phyloP scores from a whole-genome alignment of 2,329 filamentous ascomycete species.

The Fusarium stilboides region DNA sequence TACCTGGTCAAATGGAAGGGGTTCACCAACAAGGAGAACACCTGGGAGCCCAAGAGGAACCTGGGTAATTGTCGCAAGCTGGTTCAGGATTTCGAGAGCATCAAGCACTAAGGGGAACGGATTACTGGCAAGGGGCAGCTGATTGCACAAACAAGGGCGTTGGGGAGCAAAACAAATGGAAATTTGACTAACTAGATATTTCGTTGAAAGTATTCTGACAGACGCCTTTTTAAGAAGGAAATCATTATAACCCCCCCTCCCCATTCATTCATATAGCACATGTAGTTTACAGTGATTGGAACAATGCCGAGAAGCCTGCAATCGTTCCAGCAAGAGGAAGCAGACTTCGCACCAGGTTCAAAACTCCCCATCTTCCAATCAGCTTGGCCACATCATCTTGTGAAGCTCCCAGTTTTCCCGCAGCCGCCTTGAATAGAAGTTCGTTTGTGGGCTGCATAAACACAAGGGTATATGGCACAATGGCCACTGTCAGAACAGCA shows the following conservation, averaged over 20 bases:
- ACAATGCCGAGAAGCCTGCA: slow-evolving; percentile 44
- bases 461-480: slow-evolving; percentile 59
- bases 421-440: slow-evolving; percentile 49
- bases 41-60: slow-evolving; percentile 68
- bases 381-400: slow-evolving; percentile 44
- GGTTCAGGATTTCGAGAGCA: slow-evolving; percentile 57
- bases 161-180: background rate
- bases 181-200: background rate
- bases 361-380: slow-evolving; percentile 44
- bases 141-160: background rate
- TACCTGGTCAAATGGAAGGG: slow-evolving; percentile 71
- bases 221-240: background rate
- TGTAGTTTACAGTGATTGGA: slow-evolving; percentile 32
- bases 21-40: slow-evolving; percentile 61
- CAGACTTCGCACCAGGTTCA: slow-evolving; percentile 53
- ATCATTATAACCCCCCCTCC: background rate
- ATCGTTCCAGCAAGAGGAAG: slow-evolving; percentile 52
- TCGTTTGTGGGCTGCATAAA: slow-evolving; percentile 58
- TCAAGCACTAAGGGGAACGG: background rate
- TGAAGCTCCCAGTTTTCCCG: slow-evolving; percentile 33
- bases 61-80: slow-evolving; percentile 57
- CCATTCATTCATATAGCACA: background rate
- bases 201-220: background rate
- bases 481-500: slow-evolving; percentile 53
- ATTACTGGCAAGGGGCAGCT: background rate